A percentile compares a stretch with the other conserved stretches of the same genome.
These are phyloP conservation scores for Samsoniella hepiali DNA, from an alignment of 2,329 filamentous ascomycete species.

Conservation along the genomic window DNA sequence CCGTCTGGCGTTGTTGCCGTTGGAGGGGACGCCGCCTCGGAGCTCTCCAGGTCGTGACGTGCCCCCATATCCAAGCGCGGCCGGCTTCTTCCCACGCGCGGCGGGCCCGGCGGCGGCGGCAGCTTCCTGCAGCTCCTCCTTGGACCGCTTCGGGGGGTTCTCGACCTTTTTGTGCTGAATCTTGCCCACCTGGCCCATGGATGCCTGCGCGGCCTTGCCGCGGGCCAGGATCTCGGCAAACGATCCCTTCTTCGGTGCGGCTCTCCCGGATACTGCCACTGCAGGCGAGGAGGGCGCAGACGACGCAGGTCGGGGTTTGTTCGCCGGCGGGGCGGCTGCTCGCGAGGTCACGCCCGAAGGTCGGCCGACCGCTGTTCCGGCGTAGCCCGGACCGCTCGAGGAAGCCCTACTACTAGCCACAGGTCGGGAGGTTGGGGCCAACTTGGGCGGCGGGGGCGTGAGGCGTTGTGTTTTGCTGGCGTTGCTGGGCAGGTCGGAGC, in stretches of 20 bases:
- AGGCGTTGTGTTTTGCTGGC: slow-evolving; percentile 42
- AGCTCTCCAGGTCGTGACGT: slow-evolving; percentile 22
- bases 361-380: slow-evolving; percentile 5
- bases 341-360: not conserved
- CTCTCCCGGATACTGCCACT: slow-evolving; percentile 41
- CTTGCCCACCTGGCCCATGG: slow-evolving; percentile 61
- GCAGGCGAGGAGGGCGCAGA: slow-evolving; percentile 23
- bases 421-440: slow-evolving; percentile 16
- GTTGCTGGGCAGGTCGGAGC: slow-evolving; percentile 44
- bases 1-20: slow-evolving; percentile 31
- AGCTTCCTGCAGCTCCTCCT: slow-evolving; percentile 25
- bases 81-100: slow-evolving; percentile 10
- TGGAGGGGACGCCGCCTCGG: slow-evolving; percentile 26
- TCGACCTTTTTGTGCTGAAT: slow-evolving; percentile 72
- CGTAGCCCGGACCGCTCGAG: not conserved
- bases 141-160: slow-evolving; percentile 26
- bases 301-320: slow-evolving; percentile 22
- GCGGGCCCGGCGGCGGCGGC: not conserved
- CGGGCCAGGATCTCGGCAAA: slow-evolving; percentile 72
- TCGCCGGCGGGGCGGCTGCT: not conserved
- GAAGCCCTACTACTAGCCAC: not conserved
- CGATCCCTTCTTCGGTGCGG: slow-evolving; percentile 65
- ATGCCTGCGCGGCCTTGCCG: slow-evolving; percentile 62
- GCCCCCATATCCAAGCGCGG: slow-evolving; percentile 30
- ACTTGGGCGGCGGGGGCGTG: slow-evolving; percentile 20